A percentile compares a stretch with the other conserved stretches of the same genome.
These are phyloP conservation scores for Spinacia oleracea DNA, from an alignment of 179 eudicot genomes.

Conservation along the genomic window DNA sequence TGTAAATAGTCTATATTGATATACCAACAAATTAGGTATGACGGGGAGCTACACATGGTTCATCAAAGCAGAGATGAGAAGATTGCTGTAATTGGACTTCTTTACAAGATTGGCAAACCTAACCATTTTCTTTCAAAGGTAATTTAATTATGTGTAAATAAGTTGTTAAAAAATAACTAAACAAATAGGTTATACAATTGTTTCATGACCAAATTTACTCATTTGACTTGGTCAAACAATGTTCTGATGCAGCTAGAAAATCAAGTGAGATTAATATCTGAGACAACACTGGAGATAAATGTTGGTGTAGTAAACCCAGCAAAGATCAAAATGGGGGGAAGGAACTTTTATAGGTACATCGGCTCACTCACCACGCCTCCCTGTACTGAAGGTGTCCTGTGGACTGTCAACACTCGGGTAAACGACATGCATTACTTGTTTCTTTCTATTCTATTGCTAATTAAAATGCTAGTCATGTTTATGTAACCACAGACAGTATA, in stretches of 20 bases:
- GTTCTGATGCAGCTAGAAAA: slow-evolving; percentile 23
- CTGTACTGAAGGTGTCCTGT: slow-evolving; percentile 63
- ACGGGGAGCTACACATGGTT: slow-evolving; percentile 54
- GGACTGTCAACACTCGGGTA: slow-evolving; percentile 52
- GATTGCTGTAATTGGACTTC: slow-evolving; percentile 41
- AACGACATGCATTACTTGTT: not conserved
- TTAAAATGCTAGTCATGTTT: too few species aligned
- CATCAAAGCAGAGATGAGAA: slow-evolving; percentile 37
- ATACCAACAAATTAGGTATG: slow-evolving; percentile 33
- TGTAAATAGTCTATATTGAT: not conserved
- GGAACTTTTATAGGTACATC: slow-evolving; percentile 45
- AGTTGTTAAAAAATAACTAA: too few species aligned
- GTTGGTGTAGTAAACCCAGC: slow-evolving; percentile 49
- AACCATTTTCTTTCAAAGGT: slow-evolving; percentile 46
- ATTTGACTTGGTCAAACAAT: not conserved
- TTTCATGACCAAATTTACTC: not conserved
- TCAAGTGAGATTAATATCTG: slow-evolving; percentile 12
- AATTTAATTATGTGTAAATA: slow-evolving; percentile 14
- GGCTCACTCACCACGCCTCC: slow-evolving; percentile 71
- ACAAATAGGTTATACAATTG: not conserved
- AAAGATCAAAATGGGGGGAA: slow-evolving; percentile 28
- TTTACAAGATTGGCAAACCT: slow-evolving; percentile 46
- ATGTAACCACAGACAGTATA: too few species aligned
- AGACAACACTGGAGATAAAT: slow-evolving; percentile 14
- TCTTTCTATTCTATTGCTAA: not conserved